phyloP scores from a whole-genome alignment of 176 grass and related monocot species.

The Oryza glaberrima region DNA sequence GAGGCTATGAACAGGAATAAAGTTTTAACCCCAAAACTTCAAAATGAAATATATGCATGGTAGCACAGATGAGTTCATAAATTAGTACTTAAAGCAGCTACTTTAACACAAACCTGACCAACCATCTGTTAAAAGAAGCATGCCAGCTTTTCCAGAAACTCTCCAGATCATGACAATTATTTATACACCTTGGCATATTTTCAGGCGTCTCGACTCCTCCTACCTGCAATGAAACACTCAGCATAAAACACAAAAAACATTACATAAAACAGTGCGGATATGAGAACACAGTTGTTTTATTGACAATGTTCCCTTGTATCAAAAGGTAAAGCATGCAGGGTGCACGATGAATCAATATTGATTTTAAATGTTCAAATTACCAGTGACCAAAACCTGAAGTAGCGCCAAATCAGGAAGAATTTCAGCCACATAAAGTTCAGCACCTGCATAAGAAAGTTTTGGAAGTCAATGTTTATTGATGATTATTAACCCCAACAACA shows the following conservation, averaged over 20 bases:
- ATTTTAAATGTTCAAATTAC: slow-evolving; percentile 53
- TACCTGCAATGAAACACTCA: slow-evolving; percentile 57
- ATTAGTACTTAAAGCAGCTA: slow-evolving; percentile 32
- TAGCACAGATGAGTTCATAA: neutral
- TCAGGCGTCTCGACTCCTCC: slow-evolving; percentile 83
- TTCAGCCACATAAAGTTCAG: slow-evolving; percentile 99
- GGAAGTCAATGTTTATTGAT: slow-evolving; percentile 4
- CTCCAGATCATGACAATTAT: slow-evolving; percentile 92
- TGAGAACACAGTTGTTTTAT: neutral
- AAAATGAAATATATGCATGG: neutral
- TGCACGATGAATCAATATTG: neutral
- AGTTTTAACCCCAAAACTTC: neutral
- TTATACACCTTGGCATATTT: slow-evolving; percentile 96
- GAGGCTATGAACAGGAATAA: neutral
- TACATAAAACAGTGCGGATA: neutral
- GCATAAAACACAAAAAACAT: slow-evolving; percentile 15
- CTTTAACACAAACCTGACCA: slow-evolving; percentile 73
- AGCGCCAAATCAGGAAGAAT: slow-evolving; percentile 99
- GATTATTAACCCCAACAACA: neutral
- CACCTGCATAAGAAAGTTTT: slow-evolving; percentile 57
- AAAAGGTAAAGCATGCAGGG: slow-evolving; percentile 16
- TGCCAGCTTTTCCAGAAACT: slow-evolving; percentile 99
- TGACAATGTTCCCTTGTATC: neutral
- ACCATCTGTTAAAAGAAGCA: slow-evolving; percentile 96
- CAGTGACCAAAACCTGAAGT: slow-evolving; percentile 95